Base-by-base conservation (phyloP, 2,329 filamentous ascomycete species). In the Lasiodiplodia hormozganensis region DNA sequence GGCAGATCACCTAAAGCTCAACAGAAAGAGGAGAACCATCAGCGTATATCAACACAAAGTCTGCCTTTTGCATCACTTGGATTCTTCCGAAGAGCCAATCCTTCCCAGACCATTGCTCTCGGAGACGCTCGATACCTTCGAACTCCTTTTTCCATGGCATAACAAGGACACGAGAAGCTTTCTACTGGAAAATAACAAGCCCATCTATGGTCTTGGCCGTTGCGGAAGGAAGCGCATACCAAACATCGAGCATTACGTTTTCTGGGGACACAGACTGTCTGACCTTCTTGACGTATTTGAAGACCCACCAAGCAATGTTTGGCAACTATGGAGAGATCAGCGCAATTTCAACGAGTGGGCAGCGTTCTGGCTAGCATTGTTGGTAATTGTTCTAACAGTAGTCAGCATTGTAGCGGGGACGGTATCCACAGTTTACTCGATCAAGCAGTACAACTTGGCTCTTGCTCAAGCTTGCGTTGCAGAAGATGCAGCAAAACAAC, bases 391-490 rank as follows among this genome's bases (percentile, higher is more conserved):
- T 18, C 21, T 52, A 1, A 52, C 49, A 21, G n/a, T 52, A 21
- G 11, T 52, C n/a, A 52, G 49, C 49, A 12, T 25, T 2, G 23
- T 52, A 7, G n/a, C 21, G 11, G 49, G 49, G 11, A 12, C 21
- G 11, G 18, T 25, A 11, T 52, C 49, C 6, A 52, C 49, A 11
- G 49, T 23, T 4, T 52, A 52, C 12, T n/a, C 49, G 4, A 23
- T 52, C 49, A 52, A 52, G 21, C 49, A 52, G 21, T 52, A 52
- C 49, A 52, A 52, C 11, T 25, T 52, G 49, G 49, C 49, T 12
- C n/a, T 52, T 12, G 49, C 49, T 8, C 49, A 52, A 11, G 49
- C 49, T 10, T 52, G 49, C 21, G 3, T n/a, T 34, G 31, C 31
- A 10, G 31, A 34, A 5, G 7, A 34, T 34, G 31, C 31, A 34